These are phyloP conservation scores for Inonotus hispidus DNA, from an alignment of 1,284 basidiomycete species.

Conservation along the genomic window DNA sequence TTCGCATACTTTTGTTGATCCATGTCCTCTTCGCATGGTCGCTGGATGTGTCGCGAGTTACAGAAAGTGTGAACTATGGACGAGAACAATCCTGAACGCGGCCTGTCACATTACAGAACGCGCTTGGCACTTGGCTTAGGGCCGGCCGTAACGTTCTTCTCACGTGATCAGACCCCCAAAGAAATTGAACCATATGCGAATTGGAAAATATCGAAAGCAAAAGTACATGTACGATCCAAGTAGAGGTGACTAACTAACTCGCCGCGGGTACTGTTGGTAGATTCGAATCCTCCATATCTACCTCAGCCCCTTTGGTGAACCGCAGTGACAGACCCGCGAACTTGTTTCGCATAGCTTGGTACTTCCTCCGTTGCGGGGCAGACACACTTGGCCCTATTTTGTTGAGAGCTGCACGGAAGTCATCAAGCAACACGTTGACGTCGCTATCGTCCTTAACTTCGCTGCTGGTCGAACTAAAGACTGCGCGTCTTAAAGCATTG, in stretches of 20 bases:
- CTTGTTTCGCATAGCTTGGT: constrained; percentile 73
- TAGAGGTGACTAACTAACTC: not conserved
- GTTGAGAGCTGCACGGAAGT: constrained; percentile 73
- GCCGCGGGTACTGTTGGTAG: not conserved
- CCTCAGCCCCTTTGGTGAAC: constrained; percentile 33
- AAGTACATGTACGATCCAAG: too few relatives aligned
- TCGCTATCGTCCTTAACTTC: constrained; percentile 21
- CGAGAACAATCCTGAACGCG: constrained; percentile 1
- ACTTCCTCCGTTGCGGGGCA: constrained; percentile 72
- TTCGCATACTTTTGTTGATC: constrained; percentile 38
- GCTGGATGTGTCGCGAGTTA: not conserved
- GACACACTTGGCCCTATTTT: constrained; percentile 90
- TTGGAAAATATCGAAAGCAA: too few relatives aligned
- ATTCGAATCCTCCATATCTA: constrained; percentile 17
- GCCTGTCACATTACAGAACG: not conserved
- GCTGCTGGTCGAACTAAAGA: constrained; percentile 46
- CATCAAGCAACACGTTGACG: constrained; percentile 41
- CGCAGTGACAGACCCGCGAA: constrained; percentile 69
- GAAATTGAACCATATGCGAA: not conserved
- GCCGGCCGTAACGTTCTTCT: constrained; percentile 23
- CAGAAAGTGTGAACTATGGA: too few relatives aligned
- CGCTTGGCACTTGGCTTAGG: constrained; percentile 21
- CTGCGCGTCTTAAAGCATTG: constrained; percentile 65
- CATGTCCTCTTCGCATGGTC: constrained; percentile 20
- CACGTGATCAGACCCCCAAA: not conserved